Conservation (phyloP, 805 yeast genomes). For the Tetrapisispora arboricola region DNA sequence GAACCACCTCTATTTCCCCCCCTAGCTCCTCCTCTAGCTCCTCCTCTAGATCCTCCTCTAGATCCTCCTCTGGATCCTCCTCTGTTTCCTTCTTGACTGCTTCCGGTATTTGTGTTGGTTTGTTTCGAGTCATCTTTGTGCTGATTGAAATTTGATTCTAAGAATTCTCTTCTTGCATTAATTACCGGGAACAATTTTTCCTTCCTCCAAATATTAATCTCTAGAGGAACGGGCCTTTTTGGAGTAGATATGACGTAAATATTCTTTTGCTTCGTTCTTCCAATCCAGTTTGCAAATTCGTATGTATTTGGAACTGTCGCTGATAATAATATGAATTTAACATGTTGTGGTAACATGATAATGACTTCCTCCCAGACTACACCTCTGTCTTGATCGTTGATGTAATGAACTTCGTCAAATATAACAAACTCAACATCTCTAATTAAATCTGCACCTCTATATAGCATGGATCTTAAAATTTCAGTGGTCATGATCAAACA, state of each 20-base stretch:
- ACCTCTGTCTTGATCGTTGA: slow-evolving; percentile 93
- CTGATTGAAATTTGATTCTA: slow-evolving; percentile 49
- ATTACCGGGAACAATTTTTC: slow-evolving; percentile 62
- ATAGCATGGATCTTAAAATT: slow-evolving; percentile 87
- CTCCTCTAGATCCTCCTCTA: slow-evolving; percentile 22
- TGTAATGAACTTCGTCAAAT: slow-evolving; percentile 96
- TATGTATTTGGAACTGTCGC: slow-evolving; percentile 98
- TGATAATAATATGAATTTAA: slow-evolving; percentile 78
- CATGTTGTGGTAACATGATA: slow-evolving; percentile 94
- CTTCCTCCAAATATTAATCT: slow-evolving; percentile 78
- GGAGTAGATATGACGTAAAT: slow-evolving; percentile 94
- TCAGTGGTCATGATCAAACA: slow-evolving; percentile 98
- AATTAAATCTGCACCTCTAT: slow-evolving; percentile 91
- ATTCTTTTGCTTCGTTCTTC: slow-evolving; percentile 91
- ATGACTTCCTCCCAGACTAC: slow-evolving; percentile 99
- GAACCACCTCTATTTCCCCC: slow-evolving; percentile 30
- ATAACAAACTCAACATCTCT: slow-evolving; percentile 96
- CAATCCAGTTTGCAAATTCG: slow-evolving; percentile 98
- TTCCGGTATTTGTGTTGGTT: slow-evolving; percentile 31
- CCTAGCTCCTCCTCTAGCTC: slow-evolving; percentile 19
- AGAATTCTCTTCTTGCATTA: slow-evolving; percentile 60
- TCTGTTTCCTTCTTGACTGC: too few species aligned
- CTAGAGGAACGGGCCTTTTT: slow-evolving; percentile 93
- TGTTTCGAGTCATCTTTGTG: slow-evolving; percentile 45
- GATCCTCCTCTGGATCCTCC: slow-evolving; percentile 23